phyloP scores from a whole-genome alignment of 2,329 filamentous ascomycete species.

The Ustulina deusta region DNA sequence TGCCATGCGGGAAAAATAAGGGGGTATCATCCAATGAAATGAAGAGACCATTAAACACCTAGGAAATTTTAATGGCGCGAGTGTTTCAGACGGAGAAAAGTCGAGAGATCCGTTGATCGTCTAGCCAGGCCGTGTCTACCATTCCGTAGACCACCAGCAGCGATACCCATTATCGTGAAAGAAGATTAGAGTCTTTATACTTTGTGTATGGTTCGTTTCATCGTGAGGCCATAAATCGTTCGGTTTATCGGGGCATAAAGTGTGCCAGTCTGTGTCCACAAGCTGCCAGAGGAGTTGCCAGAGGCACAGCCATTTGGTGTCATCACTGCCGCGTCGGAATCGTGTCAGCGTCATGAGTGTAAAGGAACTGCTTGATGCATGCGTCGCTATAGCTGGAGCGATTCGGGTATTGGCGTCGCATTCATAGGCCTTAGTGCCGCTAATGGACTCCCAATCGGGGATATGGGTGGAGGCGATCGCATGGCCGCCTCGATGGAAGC shows the following conservation, averaged over 20 bases:
- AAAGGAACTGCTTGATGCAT: not conserved
- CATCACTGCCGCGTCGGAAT: constrained; percentile 11
- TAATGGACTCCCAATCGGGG: constrained; percentile 45
- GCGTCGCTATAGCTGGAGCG: constrained; percentile 25
- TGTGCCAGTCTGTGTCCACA: not conserved
- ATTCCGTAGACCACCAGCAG: constrained; percentile 16
- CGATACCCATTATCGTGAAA: constrained; percentile 33
- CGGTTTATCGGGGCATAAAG: constrained; percentile 11
- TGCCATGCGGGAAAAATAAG: constrained; percentile 35
- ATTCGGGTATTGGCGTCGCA: constrained; percentile 32
- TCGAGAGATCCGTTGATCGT: constrained; percentile 26
- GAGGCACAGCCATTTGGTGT: constrained; percentile 1
- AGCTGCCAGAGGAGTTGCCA: constrained; percentile 6
- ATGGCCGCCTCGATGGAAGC: constrained; percentile 72
- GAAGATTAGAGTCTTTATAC: constrained; percentile 26
- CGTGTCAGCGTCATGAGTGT: not conserved
- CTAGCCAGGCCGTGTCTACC: constrained; percentile 15
- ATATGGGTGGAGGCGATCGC: constrained; percentile 56
- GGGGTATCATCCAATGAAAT: constrained; percentile 45
- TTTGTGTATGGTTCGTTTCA: constrained; percentile 34
- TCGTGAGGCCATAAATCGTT: constrained; percentile 39
- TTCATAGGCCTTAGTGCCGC: constrained; percentile 34
- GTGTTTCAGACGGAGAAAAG: constrained; percentile 13
- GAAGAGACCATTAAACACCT: constrained; percentile 42
- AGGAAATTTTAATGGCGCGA: constrained; percentile 31